phyloP scores from a whole-genome alignment of 2,329 filamentous ascomycete genomes.

The Verticillium longisporum region DNA sequence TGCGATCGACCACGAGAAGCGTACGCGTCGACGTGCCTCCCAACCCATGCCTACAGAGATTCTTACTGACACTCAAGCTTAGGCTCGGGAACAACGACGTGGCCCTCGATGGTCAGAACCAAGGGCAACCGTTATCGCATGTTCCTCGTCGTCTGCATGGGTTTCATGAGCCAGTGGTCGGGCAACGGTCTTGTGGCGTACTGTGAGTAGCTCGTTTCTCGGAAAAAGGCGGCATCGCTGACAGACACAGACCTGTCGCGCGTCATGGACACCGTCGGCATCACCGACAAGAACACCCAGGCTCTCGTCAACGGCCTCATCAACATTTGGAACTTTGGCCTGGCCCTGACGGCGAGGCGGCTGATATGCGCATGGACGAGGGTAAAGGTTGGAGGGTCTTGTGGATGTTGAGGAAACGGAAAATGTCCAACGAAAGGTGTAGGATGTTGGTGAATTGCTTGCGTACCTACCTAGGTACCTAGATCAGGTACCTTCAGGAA shows the following conservation, averaged over 20 bases:
- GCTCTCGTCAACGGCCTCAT: conserved; percentile 20
- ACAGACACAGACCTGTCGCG: conserved; percentile 7
- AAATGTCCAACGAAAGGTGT: conserved; percentile 5
- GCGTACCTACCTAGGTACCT: neutral
- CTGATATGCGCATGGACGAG: conserved; percentile 4
- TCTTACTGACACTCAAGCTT: neutral
- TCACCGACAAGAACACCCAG: conserved; percentile 17
- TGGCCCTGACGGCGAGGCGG: conserved; percentile 16
- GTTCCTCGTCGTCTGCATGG: conserved; percentile 34
- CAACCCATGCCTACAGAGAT: too few relatives aligned
- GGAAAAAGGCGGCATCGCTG: neutral
- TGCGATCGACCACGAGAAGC: conserved; percentile 30
- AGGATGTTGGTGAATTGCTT: neutral
- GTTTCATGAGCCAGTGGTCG: conserved; percentile 33
- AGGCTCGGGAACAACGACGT: conserved; percentile 17
- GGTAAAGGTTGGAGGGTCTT: neutral
- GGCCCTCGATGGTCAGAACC: conserved; percentile 21
- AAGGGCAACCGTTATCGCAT: conserved; percentile 23
- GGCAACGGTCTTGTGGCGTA: conserved; percentile 26
- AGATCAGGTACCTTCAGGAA: too few relatives aligned
- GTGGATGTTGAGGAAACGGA: conserved; percentile 7
- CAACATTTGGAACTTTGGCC: conserved; percentile 20
- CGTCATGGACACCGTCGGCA: conserved; percentile 13
- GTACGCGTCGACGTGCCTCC: conserved; percentile 14
- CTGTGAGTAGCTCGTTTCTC: conserved; percentile 8